A percentile compares a stretch with the other conserved stretches of the same genome.
Conservation (phyloP, 331 rosid species). For the Malus hybrid region DNA sequence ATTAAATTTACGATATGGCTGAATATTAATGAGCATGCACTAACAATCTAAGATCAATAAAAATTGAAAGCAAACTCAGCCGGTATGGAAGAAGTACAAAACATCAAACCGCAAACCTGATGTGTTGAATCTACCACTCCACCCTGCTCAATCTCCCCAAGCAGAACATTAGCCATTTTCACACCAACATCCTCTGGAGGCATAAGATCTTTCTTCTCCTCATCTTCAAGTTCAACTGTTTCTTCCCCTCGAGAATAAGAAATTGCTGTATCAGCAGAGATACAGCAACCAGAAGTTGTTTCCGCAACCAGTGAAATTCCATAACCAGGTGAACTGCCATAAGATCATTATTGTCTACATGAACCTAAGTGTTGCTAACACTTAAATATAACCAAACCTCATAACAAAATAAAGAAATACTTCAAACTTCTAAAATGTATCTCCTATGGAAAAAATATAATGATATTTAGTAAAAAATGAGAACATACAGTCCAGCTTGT, state of each 20-base stretch:
- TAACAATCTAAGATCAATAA: too few relatives aligned
- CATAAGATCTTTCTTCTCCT: constrained; percentile 39
- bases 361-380: background rate
- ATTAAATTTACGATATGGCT: too few relatives aligned
- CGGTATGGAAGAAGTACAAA: background rate
- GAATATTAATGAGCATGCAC: too few relatives aligned
- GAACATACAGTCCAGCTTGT: constrained; percentile 82
- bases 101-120: constrained; percentile 52
- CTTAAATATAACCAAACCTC: background rate
- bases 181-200: constrained; percentile 61
- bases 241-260: constrained; percentile 46
- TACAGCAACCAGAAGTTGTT: constrained; percentile 65
- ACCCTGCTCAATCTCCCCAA: constrained; percentile 68
- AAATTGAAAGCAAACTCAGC: background rate
- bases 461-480: constrained; percentile 8
- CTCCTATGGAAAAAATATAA: background rate
- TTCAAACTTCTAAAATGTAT: background rate
- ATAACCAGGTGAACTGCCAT: constrained; percentile 81
- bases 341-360: constrained; percentile 2
- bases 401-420: background rate
- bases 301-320: constrained; percentile 92
- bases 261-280: constrained; percentile 69
- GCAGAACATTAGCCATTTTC: constrained; percentile 51
- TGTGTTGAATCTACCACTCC: constrained; percentile 91
- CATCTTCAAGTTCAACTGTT: constrained; percentile 41